Evolutionary conservation across 139 green algal genomes (phyloP).

Genomic region (Chlamydomonas sphaeroides): DNA sequence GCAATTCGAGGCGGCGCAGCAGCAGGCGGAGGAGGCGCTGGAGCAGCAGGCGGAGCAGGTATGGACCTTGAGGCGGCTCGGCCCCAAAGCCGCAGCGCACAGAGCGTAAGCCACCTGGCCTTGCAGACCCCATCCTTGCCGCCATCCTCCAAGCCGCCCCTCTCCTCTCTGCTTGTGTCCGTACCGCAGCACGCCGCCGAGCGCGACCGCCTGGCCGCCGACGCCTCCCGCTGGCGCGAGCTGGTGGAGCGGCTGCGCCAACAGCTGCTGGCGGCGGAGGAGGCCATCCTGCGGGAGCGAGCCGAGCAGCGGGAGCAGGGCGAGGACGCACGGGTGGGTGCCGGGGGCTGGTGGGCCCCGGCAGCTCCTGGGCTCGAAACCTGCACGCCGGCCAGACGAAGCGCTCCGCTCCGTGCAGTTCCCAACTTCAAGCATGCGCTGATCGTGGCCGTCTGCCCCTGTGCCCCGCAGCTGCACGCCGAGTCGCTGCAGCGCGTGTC

Average conservation of each 20-base stretch:
- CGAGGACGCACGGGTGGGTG: not conserved
- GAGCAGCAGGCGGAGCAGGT: conserved; percentile 12
- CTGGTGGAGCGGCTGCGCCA: not conserved
- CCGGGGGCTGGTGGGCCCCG: too few species aligned
- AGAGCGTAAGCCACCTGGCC: too few species aligned
- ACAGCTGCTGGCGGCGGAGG: not conserved
- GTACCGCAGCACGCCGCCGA: not conserved
- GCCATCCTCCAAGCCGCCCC: too few species aligned
- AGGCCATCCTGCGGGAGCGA: not conserved
- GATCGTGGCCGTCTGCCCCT: not conserved
- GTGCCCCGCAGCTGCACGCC: not conserved
- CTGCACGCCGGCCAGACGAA: too few species aligned
- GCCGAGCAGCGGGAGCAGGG: not conserved
- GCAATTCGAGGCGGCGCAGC: conserved; percentile 17
- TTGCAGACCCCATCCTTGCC: too few species aligned
- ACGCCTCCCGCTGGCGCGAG: not conserved
- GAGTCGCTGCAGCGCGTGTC: not conserved
- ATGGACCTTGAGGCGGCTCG: too few species aligned
- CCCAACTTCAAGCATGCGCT: too few species aligned
- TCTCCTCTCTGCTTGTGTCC: too few species aligned
- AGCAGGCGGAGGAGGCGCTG: conserved; percentile 7
- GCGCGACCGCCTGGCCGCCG: not conserved
- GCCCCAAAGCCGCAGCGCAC: too few species aligned
- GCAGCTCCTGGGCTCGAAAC: too few species aligned
- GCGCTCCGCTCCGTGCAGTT: too few species aligned